Evolutionary conservation across 202 grass and related monocot species (phyloP).

Genomic region (Brachypodium distachyon): DNA sequence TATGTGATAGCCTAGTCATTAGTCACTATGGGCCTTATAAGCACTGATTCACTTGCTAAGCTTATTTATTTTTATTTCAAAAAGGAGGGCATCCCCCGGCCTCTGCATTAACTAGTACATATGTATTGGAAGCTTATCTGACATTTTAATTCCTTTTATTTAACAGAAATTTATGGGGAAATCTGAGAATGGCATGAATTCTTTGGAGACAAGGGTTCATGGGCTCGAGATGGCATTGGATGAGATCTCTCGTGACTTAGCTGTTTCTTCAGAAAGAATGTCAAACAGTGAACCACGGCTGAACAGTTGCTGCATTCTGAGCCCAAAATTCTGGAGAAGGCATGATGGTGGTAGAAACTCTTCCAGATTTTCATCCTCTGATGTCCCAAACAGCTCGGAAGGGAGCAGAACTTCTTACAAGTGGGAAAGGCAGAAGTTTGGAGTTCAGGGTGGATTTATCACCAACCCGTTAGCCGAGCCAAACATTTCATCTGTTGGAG

Average conservation of each 20-base stretch:
- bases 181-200: slow-evolving; percentile 80
- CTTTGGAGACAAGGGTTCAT: slow-evolving; percentile 77
- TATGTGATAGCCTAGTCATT: background rate
- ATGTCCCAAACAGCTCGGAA: slow-evolving; percentile 39
- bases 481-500: slow-evolving; percentile 42
- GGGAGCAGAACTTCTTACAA: slow-evolving; percentile 48
- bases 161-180: slow-evolving; percentile 91
- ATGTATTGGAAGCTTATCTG: slow-evolving; percentile 10
- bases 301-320: slow-evolving; percentile 84
- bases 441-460: slow-evolving; percentile 65
- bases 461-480: slow-evolving; percentile 84
- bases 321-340: slow-evolving; percentile 85
- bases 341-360: slow-evolving; percentile 33
- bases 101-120: too few species aligned
- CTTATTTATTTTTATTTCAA: background rate
- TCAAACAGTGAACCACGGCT: slow-evolving; percentile 53
- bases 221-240: slow-evolving; percentile 87
- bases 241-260: slow-evolving; percentile 80
- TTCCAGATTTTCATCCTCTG: slow-evolving; percentile 51
- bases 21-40: background rate
- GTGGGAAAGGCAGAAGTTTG: slow-evolving; percentile 69
- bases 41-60: background rate
- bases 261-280: slow-evolving; percentile 57
- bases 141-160: background rate
- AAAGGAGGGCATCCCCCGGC: too few species aligned